Conservation (phyloP, 495 filamentous ascomycete genomes). For the Xylaria grammica region DNA sequence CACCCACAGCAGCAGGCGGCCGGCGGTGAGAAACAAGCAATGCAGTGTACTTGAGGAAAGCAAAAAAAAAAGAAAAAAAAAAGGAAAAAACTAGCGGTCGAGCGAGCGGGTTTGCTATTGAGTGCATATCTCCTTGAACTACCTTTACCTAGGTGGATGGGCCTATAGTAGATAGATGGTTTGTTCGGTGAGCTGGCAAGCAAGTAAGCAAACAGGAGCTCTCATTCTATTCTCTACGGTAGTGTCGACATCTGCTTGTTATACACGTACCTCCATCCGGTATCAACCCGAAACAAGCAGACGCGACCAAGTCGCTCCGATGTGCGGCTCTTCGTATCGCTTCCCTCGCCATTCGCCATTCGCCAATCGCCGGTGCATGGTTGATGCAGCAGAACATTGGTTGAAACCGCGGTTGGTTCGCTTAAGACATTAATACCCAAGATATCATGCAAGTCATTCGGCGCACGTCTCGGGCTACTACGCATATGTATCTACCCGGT, state of each 20-base stretch:
- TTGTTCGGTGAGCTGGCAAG: background rate
- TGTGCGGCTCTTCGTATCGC: slow-evolving; percentile 19
- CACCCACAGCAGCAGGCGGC: background rate
- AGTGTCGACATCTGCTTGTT: background rate
- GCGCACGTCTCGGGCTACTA: background rate
- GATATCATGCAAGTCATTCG: slow-evolving; percentile 17
- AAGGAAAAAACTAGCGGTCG: background rate
- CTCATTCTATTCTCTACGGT: background rate
- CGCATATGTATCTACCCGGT: background rate
- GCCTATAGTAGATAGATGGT: too few species aligned
- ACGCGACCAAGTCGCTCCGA: slow-evolving; percentile 1
- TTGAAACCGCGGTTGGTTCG: slow-evolving; percentile 8
- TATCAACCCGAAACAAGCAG: background rate
- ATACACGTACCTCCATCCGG: background rate
- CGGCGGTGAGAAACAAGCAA: background rate
- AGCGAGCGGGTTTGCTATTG: background rate
- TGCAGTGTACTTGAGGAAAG: too few species aligned
- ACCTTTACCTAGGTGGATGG: too few species aligned
- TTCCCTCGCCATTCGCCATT: background rate
- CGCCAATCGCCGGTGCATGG: background rate
- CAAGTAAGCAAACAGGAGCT: background rate
- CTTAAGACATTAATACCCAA: background rate
- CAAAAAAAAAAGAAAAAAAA: too few species aligned
- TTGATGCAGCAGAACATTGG: background rate
- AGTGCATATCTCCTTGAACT: background rate